phyloP scores from a whole-genome alignment of 805 yeast genomes.

The Zygosaccharomyces kombuchaensis region DNA sequence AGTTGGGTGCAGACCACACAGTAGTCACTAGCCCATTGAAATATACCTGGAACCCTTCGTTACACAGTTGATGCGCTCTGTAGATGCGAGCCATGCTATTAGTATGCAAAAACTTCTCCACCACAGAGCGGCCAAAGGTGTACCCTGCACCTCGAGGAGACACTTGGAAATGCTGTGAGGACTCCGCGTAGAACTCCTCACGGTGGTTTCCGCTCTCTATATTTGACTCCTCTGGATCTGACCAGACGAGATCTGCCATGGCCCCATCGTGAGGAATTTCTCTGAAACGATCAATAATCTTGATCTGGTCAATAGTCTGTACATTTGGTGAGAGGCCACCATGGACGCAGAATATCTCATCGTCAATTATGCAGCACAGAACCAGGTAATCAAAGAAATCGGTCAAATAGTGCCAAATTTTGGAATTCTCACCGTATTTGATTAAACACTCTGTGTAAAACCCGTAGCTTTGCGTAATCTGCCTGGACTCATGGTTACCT shows the following conservation, averaged over 20 bases:
- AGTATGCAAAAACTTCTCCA: slow-evolving; percentile 73
- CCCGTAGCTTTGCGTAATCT: slow-evolving; percentile 95
- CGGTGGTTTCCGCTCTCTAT: slow-evolving; percentile 30
- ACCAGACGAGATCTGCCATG: slow-evolving; percentile 98
- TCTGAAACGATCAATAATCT: slow-evolving; percentile 82
- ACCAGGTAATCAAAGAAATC: slow-evolving; percentile 91
- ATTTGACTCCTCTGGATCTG: slow-evolving; percentile 87
- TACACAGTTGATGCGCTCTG: slow-evolving; percentile 94
- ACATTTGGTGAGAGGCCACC: slow-evolving; percentile 96
- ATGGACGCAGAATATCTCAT: slow-evolving; percentile 88
- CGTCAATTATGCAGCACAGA: slow-evolving; percentile 83
- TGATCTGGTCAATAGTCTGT: slow-evolving; percentile 87
- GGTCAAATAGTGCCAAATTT: slow-evolving; percentile 87
- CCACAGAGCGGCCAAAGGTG: slow-evolving; percentile 89
- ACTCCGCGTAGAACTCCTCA: slow-evolving; percentile 22
- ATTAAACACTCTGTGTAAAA: slow-evolving; percentile 91
- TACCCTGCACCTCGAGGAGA: slow-evolving; percentile 98
- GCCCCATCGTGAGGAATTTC: slow-evolving; percentile 99
- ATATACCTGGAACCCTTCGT: slow-evolving; percentile 90
- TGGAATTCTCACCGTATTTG: slow-evolving; percentile 68
- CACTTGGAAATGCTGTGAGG: slow-evolving; percentile 63
- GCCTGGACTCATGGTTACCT: slow-evolving; percentile 96
- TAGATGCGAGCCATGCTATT: slow-evolving; percentile 77
- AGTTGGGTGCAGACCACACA: slow-evolving; percentile 98
- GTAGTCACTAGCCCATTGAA: slow-evolving; percentile 90